Base-by-base conservation (phyloP, 805 yeast genomes). In the Teunomyces panamensis region DNA sequence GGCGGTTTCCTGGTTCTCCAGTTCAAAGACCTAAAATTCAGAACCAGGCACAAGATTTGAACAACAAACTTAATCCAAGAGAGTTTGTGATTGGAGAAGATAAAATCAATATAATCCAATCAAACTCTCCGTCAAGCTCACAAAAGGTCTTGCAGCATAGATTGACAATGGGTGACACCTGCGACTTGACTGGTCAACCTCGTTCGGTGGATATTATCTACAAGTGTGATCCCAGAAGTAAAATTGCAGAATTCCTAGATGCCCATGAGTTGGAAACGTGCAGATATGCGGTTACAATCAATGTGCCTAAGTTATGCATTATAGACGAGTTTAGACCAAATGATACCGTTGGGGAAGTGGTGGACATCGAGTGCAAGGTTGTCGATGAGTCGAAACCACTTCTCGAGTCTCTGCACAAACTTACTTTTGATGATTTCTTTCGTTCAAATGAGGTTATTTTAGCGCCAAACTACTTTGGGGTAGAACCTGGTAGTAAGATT, bases 181-280 rank as follows among this genome's bases (percentile, higher is more conserved):
- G 94, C 63, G 87, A 82, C 55, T 59, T 81, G 41, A 83, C 87
- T 0, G 72, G 72, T 2, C 59, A 65, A 26, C 78, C 78, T 2
- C 72, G 92, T 45, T 58, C 69, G 3, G 68, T 79, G 3, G 86
- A 83, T 47, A 65, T 86, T 4, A 75, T 75, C 43, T 84, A 79
- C 58, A 68, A 71, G 30, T 86, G 92, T 61, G 78, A 77, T 49
- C 72, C 73, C 3, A 45, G 41, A 26, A 49, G 41, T 9, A 30
- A 28, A n/a, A 10, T 3, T 5, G 47, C 62, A 1, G 51, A 49
- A 29, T 62, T 71, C n/a, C 46, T 66, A 8, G 74, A 75, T 57
- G 71, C 81, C 3, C 65, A 65, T 43, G 90, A 84, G 60, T 63
- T 72, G 29, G 73, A 71, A 46, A 79, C 84, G 0, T 84, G 90